A percentile compares a stretch with the other conserved stretches of the same genome.
phyloP scores from a whole-genome alignment of 306 rosid genomes.

The Clitoria ternatea region DNA sequence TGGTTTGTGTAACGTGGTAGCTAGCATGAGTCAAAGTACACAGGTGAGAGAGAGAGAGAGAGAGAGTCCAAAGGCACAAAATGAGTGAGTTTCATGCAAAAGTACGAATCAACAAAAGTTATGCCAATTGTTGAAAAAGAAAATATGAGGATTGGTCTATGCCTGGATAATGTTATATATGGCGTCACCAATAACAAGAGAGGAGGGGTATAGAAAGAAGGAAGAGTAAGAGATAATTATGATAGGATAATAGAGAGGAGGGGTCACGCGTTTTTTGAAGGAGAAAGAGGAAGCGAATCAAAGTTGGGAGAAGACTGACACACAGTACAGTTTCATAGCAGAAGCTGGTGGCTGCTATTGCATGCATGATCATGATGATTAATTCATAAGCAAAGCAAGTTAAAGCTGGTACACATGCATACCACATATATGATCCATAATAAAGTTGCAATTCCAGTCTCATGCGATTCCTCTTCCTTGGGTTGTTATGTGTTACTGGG shows the following conservation, averaged over 20 bases:
- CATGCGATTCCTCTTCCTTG: background rate
- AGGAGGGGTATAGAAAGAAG: background rate
- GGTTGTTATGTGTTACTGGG: background rate
- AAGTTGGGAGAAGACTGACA: background rate
- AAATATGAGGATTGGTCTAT: background rate
- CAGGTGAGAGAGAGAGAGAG: background rate
- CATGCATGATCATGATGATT: background rate
- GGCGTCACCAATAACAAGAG: too few relatives aligned
- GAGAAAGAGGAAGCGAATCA: background rate
- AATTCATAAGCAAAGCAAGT: slow-evolving; percentile 6
- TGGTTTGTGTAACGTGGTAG: background rate
- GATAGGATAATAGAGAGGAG: too few relatives aligned
- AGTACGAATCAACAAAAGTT: background rate
- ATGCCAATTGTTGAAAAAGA: background rate
- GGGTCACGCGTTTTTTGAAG: slow-evolving; percentile 1
- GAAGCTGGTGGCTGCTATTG: background rate
- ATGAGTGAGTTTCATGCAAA: slow-evolving; percentile 1
- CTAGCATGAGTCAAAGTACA: background rate
- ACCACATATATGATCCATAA: background rate
- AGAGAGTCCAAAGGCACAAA: slow-evolving; percentile 21
- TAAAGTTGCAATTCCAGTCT: background rate
- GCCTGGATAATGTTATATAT: too few relatives aligned
- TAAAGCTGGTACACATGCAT: background rate
- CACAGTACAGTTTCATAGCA: background rate
- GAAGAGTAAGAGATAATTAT: background rate